These are phyloP conservation scores for Corchorus olitorius DNA, from an alignment of 345 rosid species.

Conservation along the genomic window DNA sequence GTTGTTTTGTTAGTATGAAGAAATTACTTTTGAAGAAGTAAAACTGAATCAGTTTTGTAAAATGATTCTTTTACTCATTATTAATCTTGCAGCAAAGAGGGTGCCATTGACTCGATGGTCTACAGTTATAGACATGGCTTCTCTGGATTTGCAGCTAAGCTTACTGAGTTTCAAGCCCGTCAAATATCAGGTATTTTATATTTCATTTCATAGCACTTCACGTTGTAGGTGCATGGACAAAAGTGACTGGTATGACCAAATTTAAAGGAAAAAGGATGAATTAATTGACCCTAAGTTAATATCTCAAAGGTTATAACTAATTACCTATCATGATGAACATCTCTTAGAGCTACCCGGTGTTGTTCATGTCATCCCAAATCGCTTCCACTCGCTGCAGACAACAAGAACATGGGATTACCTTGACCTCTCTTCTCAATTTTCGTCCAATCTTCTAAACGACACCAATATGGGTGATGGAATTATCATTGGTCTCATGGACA, in stretches of 20 bases:
- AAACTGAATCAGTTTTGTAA: too few relatives aligned
- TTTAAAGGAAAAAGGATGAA: too few relatives aligned
- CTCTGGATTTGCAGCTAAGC: background rate
- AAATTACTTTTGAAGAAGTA: too few relatives aligned
- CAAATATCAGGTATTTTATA: background rate
- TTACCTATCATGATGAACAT: background rate
- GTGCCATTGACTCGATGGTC: background rate
- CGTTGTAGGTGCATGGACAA: too few relatives aligned
- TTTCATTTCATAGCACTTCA: too few relatives aligned
- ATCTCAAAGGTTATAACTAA: too few relatives aligned
- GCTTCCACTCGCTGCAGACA: conserved; percentile 9
- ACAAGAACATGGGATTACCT: conserved; percentile 17
- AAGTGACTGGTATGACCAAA: too few relatives aligned
- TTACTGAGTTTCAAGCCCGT: background rate
- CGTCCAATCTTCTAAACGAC: conserved; percentile 7
- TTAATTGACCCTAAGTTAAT: too few relatives aligned
- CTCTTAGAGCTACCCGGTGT: background rate
- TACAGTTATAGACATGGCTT: conserved; percentile 12
- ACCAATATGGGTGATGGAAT: conserved; percentile 12
- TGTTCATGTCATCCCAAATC: conserved; percentile 4
- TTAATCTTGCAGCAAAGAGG: too few relatives aligned
- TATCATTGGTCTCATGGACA: conserved; percentile 24
- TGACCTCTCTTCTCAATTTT: background rate
- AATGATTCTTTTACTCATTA: too few relatives aligned
- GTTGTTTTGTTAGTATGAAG: too few relatives aligned